Base-by-base conservation (phyloP, 2,329 filamentous ascomycete genomes). In the Chaetomiaceae sp. region DNA sequence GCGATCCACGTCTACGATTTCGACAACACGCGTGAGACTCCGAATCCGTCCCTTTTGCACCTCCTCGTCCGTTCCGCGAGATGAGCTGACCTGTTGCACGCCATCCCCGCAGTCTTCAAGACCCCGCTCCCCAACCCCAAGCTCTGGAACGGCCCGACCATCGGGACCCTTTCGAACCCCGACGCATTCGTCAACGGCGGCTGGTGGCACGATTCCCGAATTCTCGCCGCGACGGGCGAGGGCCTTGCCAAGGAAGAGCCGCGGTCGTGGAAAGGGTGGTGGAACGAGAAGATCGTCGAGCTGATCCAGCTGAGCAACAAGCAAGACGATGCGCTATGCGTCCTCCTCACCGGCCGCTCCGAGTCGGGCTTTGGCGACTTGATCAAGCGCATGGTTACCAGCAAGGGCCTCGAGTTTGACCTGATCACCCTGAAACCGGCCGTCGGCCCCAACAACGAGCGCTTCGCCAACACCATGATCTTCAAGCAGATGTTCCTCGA, bases 1-100 rank as follows among this genome's bases (percentile, higher is more conserved):
- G 73, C 82, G 8, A 82, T 99, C 46, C 92, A 97, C 65, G 80
- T 99, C 60, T 97, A 97, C 72, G 93, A 99, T 68, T 99, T 97
- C 68, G 93, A 99, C 70, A 97, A 99, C 65, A 97, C 92, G 33
- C 73, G 88, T 92, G 73, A 66, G 85, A 4, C 13, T 17, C 16
- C 30, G 17, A 5, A 27, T 27, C n/a, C n/a, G n/a, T n/a, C n/a
- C n/a, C n/a, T n/a, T n/a, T n/a, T n/a, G n/a, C n/a, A n/a, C n/a
- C n/a, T 8, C 9, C 19, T 16, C 14, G 20, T 21, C 33, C 49
- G 34, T 21, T 4, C 38, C 19, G 17, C 56, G 47, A 23, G 17
- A 23, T 10, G 14, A 34, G 38, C 25, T 44, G 23, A 54, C 37
- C 23, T 0, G 16, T 40, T 25, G 25, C 27, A 16, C n/a, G 17